Evolutionary conservation across 306 rosid genomes (phyloP).

Genomic region (Quercus robur): DNA sequence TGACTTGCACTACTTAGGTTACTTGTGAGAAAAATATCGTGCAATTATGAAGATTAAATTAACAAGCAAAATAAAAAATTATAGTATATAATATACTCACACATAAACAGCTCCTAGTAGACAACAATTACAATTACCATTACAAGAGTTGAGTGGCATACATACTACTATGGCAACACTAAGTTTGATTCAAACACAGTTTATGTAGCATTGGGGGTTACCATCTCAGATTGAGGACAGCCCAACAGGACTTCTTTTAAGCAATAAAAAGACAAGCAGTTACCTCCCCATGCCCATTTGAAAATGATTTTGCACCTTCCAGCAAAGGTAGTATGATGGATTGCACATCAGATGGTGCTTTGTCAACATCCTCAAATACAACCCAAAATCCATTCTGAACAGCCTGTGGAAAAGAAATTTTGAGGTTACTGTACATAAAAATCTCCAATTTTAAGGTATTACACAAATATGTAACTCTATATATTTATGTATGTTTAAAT

Average conservation of each 20-base stretch:
- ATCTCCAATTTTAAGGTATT: background rate
- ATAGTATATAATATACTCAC: background rate
- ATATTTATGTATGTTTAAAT: background rate
- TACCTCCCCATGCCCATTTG: conserved; percentile 87
- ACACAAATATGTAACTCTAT: background rate
- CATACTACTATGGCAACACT: background rate
- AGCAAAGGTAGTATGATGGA: conserved; percentile 67
- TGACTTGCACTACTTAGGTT: background rate
- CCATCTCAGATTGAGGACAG: background rate
- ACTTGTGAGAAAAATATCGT: background rate
- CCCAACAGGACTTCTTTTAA: background rate
- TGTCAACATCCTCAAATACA: conserved; percentile 87
- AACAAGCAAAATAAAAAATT: background rate
- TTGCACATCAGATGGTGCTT: conserved; percentile 88
- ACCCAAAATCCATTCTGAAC: conserved; percentile 86
- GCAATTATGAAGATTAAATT: background rate
- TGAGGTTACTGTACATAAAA: background rate
- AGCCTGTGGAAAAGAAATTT: conserved; percentile 47
- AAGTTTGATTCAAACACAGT: background rate
- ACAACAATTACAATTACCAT: background rate
- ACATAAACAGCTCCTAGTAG: background rate
- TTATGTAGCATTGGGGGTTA: background rate
- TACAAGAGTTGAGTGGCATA: background rate
- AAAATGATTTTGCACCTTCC: conserved; percentile 63
- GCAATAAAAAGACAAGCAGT: background rate